Evolutionary conservation across 2,329 filamentous ascomycete genomes (phyloP).

Genomic region (Monosporascus sp.): DNA sequence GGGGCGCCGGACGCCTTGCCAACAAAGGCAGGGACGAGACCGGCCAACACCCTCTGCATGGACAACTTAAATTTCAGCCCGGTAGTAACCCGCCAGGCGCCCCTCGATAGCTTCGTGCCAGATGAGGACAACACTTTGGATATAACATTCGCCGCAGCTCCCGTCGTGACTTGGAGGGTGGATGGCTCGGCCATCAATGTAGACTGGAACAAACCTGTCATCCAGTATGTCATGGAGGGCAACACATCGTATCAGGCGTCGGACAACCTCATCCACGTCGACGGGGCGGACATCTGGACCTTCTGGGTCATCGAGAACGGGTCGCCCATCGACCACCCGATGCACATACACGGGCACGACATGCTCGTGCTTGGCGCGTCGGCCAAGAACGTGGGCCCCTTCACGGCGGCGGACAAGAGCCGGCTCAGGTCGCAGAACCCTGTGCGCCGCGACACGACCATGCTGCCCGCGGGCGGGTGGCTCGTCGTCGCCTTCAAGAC

Average conservation of each 20-base stretch:
- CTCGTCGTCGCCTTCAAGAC: slow-evolving; percentile 41
- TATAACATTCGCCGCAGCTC: slow-evolving; percentile 2
- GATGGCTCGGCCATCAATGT: slow-evolving; percentile 19
- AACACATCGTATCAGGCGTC: slow-evolving; percentile 18
- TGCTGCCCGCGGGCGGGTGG: slow-evolving; percentile 37
- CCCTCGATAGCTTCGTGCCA: slow-evolving; percentile 8
- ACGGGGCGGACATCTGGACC: slow-evolving; percentile 17
- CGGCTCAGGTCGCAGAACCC: slow-evolving; percentile 34
- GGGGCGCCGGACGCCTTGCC: slow-evolving; percentile 7
- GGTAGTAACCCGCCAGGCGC: slow-evolving; percentile 11
- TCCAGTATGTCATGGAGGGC: slow-evolving; percentile 23
- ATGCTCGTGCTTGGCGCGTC: slow-evolving; percentile 25
- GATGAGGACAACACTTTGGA: slow-evolving; percentile 9
- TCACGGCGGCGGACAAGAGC: slow-evolving; percentile 18
- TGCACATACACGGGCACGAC: slow-evolving; percentile 30
- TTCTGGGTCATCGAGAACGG: slow-evolving; percentile 26
- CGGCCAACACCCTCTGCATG: slow-evolving; percentile 8
- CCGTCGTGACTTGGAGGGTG: slow-evolving; percentile 13
- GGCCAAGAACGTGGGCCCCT: slow-evolving; percentile 7
- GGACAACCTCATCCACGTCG: slow-evolving; percentile 16
- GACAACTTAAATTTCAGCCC: slow-evolving; percentile 14
- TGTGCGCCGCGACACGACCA: slow-evolving; percentile 39
- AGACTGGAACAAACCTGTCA: slow-evolving; percentile 27
- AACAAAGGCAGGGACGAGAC: slow-evolving; percentile 8
- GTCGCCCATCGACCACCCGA: slow-evolving; percentile 18